Percentiles rank a stretch among this genome's conserved stretches.
phyloP scores from a whole-genome alignment of 2,329 filamentous ascomycete genomes.

The Fusarium mexicanum region DNA sequence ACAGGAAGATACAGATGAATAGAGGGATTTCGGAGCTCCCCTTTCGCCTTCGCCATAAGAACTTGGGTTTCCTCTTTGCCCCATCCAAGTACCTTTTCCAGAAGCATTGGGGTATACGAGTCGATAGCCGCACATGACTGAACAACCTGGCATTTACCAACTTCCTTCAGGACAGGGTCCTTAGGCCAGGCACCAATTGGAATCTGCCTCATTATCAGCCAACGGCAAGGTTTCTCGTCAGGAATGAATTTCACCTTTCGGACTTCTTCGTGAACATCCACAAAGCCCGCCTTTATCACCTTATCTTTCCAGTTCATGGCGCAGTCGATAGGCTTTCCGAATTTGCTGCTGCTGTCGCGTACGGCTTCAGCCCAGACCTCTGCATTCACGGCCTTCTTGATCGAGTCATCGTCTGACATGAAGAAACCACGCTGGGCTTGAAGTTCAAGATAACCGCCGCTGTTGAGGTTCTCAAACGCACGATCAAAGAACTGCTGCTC shows the following conservation, averaged over 20 bases:
- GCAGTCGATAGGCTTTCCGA: conserved; percentile 28
- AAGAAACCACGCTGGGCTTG: conserved; percentile 15
- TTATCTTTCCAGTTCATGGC: conserved; percentile 19
- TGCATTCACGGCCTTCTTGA: conserved; percentile 19
- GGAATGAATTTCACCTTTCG: neutral
- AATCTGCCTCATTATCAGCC: neutral
- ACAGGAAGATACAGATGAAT: conserved; percentile 30
- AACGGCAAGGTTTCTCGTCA: neutral
- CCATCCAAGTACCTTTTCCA: conserved; percentile 33
- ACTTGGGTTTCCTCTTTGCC: conserved; percentile 27
- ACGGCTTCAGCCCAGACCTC: conserved; percentile 19
- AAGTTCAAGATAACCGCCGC: conserved; percentile 23
- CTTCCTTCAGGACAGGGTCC: conserved; percentile 15
- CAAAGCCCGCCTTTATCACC: conserved; percentile 13
- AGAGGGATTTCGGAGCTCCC: conserved; percentile 33
- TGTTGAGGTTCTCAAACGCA: conserved; percentile 12
- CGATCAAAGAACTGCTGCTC: conserved; percentile 24
- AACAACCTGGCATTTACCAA: conserved; percentile 22
- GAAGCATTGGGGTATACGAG: conserved; percentile 27
- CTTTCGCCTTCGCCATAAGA: conserved; percentile 32
- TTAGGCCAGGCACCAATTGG: conserved; percentile 29
- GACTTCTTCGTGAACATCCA: conserved; percentile 23
- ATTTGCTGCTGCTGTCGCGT: conserved; percentile 13
- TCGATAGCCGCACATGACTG: conserved; percentile 31
- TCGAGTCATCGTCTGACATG: conserved; percentile 27